phyloP scores from a whole-genome alignment of 2,329 filamentous ascomycete genomes.

The Phyllosticta citribraziliensis region DNA sequence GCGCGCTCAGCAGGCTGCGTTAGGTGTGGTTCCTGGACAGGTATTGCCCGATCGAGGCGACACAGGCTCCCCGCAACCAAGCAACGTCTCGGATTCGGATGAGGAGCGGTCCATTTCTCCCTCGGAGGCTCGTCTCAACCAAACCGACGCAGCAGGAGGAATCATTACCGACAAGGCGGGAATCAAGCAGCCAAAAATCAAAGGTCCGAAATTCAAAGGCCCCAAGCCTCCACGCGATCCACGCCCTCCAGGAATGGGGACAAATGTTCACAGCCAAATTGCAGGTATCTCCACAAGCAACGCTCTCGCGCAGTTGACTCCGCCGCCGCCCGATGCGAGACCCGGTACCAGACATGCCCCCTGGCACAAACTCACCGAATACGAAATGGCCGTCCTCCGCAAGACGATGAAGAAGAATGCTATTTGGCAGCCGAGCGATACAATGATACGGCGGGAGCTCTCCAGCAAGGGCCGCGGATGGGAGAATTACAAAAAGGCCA shows the following conservation, averaged over 20 bases:
- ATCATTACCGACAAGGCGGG: conserved; percentile 2
- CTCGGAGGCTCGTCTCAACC: background rate
- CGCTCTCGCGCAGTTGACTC: conserved; percentile 47
- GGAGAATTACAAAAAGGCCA: conserved; percentile 43
- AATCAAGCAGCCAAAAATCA: conserved; percentile 22
- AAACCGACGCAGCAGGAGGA: background rate
- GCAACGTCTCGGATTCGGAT: conserved; percentile 4
- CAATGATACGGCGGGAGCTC: conserved; percentile 74
- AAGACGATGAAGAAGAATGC: conserved; percentile 92
- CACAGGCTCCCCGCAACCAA: conserved; percentile 1
- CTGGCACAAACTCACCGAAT: conserved; percentile 56
- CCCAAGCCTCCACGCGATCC: conserved; percentile 33
- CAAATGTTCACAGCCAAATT: conserved; percentile 44
- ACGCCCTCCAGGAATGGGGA: conserved; percentile 36
- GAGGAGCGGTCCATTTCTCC: background rate
- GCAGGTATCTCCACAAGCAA: conserved; percentile 53
- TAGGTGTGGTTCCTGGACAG: conserved; percentile 33
- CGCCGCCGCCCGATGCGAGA: conserved; percentile 49
- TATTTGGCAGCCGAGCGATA: conserved; percentile 73
- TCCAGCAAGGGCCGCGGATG: conserved; percentile 54
- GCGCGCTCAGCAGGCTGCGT: conserved; percentile 4
- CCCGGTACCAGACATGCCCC: conserved; percentile 52
- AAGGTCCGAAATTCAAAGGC: conserved; percentile 3
- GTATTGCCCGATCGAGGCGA: conserved; percentile 28
- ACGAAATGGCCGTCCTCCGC: conserved; percentile 60